These are phyloP conservation scores for Gossypium arboreum DNA, from an alignment of 345 rosid species.

Conservation along the genomic window DNA sequence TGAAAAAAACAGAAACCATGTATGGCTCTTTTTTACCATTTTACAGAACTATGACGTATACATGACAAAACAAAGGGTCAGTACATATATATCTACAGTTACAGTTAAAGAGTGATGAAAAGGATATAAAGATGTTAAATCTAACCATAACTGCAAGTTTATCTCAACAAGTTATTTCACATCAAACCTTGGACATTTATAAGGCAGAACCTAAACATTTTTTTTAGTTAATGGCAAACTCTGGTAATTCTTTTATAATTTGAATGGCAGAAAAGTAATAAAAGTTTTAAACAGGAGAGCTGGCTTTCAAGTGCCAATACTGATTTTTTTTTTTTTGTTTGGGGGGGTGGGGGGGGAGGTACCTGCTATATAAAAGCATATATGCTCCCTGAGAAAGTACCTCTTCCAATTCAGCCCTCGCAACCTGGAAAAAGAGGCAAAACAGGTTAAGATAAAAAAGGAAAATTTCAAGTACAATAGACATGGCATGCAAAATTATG, in stretches of 20 bases:
- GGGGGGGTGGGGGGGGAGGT: not conserved
- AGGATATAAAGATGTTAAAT: not conserved
- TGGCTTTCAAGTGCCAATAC: not conserved
- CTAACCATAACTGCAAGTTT: not conserved
- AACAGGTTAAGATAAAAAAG: not conserved
- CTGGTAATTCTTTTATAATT: not conserved
- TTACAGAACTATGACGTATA: not conserved
- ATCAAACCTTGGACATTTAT: not conserved
- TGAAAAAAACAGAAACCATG: not conserved
- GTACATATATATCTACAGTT: not conserved
- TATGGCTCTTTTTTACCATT: not conserved
- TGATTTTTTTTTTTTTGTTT: too few species aligned
- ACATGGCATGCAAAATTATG: not conserved
- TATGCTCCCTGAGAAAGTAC: slow-evolving; percentile 93
- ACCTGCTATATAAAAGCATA: slow-evolving; percentile 98
- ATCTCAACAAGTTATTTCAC: not conserved
- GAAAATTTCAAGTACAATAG: not conserved
- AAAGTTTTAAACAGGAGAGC: not conserved
- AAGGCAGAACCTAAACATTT: not conserved
- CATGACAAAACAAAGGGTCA: not conserved
- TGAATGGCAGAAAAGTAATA: not conserved
- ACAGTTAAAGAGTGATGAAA: not conserved
- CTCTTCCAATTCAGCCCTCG: slow-evolving; percentile 64
- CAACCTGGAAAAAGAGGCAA: slow-evolving; percentile 43
- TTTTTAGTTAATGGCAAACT: not conserved